Conservation (phyloP, 2,329 filamentous ascomycete genomes). For the Aspergillus sp. region DNA sequence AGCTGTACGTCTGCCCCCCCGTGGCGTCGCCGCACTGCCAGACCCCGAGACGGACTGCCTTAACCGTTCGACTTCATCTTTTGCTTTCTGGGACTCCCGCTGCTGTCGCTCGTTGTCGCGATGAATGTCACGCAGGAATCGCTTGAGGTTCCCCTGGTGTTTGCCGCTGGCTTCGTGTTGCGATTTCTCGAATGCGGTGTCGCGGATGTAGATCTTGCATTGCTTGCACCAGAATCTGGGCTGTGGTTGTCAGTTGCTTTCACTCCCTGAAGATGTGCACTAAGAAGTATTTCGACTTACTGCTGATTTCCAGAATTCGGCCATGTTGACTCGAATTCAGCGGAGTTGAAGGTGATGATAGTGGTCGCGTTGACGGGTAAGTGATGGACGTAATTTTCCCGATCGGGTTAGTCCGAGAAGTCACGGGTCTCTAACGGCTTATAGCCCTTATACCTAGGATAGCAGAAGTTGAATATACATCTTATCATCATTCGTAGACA, state of each 20-base stretch:
- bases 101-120: conserved; percentile 72
- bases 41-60: conserved; percentile 60
- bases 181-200: conserved; percentile 79
- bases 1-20: conserved; percentile 15
- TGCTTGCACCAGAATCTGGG: conserved; percentile 98
- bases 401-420: background rate
- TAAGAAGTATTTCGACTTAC: conserved; percentile 31
- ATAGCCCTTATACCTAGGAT: too few relatives aligned
- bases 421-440: background rate
- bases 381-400: background rate
- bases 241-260: conserved; percentile 26
- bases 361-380: background rate
- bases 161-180: conserved; percentile 83
- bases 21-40: conserved; percentile 2
- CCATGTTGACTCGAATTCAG: conserved; percentile 49
- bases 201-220: conserved; percentile 81
- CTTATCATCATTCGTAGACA: background rate
- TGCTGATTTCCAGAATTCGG: conserved; percentile 98
- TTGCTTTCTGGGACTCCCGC: conserved; percentile 72
- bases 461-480: background rate
- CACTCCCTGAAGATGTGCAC: background rate
- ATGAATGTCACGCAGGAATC: conserved; percentile 82
- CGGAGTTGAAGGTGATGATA: background rate
- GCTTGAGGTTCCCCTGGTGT: conserved; percentile 79
- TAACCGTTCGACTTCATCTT: conserved; percentile 74